Base-by-base conservation (phyloP, 1,139 yeast species). In the Yamadazyma aaseri region DNA sequence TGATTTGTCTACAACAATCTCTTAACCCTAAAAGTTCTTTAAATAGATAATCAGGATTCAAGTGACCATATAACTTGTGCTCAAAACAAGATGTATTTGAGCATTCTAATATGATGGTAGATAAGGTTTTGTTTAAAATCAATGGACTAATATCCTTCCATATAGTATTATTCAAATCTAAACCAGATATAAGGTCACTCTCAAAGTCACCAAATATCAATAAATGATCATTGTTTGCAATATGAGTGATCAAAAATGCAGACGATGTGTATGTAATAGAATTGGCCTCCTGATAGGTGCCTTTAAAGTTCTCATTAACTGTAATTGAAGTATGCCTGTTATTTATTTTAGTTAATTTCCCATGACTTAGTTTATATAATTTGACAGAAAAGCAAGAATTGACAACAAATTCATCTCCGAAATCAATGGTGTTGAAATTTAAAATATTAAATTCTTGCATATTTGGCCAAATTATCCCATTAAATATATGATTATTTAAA, bases 141-240 rank as follows among this genome's bases (percentile, higher is more conserved):
- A 66, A 50, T 0, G 73, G 70, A 0, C 85, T 75, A 1, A 85
- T 62, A 10, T 55, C 47, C 3, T 53, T 38, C 96, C 96, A 87
- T 2, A 86, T 71, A 0, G 41, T 41, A 3, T 43, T 41, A 47
- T 84, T 81, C 9, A 63, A 60, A 14, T 65, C 51, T 5, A 60
- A 46, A 2, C 56, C 51, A 7, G 83, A 73, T 0, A 67, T 55
- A 4, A 51, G 26, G 53, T 86, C 95, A 28, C 86, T 73, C 53
- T 86, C 95, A 33, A 86, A 78, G 53, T 86, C 96, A 1, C 96
- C 96, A 67, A 86, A 86, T 4, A 83, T 58, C 12, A 85, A 54
- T 5, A 86, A 34, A 20, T 61, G 57, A n/a, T 63, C 46, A 10
- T 55, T 46, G 1, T 62, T 47, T 0, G 35, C 26, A 3, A 46